phyloP scores from a whole-genome alignment of 176 grass and related monocot genomes.

The Oryza nivara region DNA sequence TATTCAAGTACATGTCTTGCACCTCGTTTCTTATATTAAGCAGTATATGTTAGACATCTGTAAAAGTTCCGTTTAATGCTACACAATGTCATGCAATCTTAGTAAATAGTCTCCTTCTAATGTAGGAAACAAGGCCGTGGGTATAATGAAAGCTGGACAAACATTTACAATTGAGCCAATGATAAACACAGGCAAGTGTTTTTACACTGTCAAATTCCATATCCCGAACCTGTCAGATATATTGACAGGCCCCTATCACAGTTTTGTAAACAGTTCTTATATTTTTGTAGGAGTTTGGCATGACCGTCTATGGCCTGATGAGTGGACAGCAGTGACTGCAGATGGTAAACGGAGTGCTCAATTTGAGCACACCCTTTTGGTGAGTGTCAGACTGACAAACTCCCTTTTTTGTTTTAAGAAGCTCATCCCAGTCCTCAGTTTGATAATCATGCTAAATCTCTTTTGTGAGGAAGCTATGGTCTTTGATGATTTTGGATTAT shows the following conservation, averaged over 20 bases:
- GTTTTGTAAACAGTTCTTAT: constrained; percentile 32
- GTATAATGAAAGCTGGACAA: constrained; percentile 98
- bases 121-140: constrained; percentile 96
- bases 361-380: constrained; percentile 97
- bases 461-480: background rate
- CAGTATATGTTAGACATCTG: background rate
- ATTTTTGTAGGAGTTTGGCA: constrained; percentile 79
- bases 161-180: constrained; percentile 99
- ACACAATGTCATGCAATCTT: constrained; percentile 12
- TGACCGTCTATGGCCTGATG: constrained; percentile 90
- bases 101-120: constrained; percentile 32
- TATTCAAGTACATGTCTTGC: constrained; percentile 74
- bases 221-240: background rate
- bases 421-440: background rate
- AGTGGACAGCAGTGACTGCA: constrained; percentile 89
- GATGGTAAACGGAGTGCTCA: constrained; percentile 99
- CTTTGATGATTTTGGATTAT: background rate
- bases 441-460: background rate
- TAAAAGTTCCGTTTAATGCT: constrained; percentile 16
- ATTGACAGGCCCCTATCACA: background rate
- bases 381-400: constrained; percentile 59
- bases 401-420: constrained; percentile 23
- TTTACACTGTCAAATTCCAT: constrained; percentile 16
- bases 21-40: constrained; percentile 28
- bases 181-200: constrained; percentile 84